Percentiles rank a stretch among this genome's conserved stretches.
Conservation (phyloP, 2,329 filamentous ascomycete species). For the Torrubiella hemipterigena region DNA sequence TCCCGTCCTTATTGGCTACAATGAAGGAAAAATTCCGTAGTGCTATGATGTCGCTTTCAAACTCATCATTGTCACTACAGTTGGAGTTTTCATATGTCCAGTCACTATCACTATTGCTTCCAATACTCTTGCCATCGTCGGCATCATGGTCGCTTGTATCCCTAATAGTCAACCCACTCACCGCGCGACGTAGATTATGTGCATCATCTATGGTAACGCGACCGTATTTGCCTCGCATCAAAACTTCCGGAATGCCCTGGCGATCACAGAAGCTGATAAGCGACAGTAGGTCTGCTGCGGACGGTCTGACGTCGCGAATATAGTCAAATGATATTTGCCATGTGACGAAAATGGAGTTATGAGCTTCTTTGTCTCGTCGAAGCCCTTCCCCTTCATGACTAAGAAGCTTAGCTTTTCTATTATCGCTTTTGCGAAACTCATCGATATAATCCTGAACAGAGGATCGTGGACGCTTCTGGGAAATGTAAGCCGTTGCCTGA, state of each 20-base stretch:
- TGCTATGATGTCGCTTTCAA: conserved; percentile 14
- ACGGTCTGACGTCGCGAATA: conserved; percentile 11
- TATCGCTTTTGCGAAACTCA: conserved; percentile 14
- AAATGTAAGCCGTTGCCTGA: conserved; percentile 17
- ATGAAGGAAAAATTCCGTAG: conserved; percentile 20
- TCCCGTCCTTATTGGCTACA: conserved; percentile 6
- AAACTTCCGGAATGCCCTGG: conserved; percentile 5
- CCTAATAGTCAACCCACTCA: background rate
- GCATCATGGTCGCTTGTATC: conserved; percentile 1
- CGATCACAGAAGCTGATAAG: conserved; percentile 4
- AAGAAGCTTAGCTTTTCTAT: conserved; percentile 13
- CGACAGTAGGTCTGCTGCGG: conserved; percentile 3
- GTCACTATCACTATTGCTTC: conserved; percentile 5
- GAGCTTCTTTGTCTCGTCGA: conserved; percentile 11
- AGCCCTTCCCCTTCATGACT: conserved; percentile 13
- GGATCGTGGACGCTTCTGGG: conserved; percentile 9
- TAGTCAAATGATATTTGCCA: conserved; percentile 21
- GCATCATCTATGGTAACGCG: background rate
- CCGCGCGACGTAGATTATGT: background rate
- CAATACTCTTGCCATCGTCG: conserved; percentile 5
- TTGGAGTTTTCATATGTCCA: conserved; percentile 3
- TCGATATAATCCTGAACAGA: conserved; percentile 18
- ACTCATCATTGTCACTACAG: conserved; percentile 4
- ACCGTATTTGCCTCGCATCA: conserved; percentile 6
- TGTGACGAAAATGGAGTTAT: conserved; percentile 15